Conservation (phyloP, 148 eudicot species). For the Rheum nobile region DNA sequence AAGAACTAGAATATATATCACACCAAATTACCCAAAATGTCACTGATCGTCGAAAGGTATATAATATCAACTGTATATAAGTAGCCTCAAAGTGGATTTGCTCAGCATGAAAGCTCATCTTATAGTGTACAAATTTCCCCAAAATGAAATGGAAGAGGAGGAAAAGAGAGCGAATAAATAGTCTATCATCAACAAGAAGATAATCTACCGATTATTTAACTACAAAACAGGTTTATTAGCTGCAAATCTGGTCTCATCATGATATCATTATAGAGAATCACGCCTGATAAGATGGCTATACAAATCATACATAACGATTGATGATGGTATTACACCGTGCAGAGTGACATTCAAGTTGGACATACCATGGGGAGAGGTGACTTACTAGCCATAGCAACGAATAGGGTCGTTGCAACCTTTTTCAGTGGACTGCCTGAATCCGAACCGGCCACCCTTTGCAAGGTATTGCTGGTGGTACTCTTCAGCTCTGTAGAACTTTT, state of each 20-base stretch:
- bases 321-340: background rate
- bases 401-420: conserved; percentile 13
- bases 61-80: too few species aligned
- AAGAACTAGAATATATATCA: too few species aligned
- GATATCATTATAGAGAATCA: background rate
- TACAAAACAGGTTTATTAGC: background rate
- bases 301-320: background rate
- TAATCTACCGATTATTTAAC: background rate
- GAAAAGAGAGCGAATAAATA: background rate
- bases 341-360: background rate
- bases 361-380: background rate
- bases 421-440: conserved; percentile 6
- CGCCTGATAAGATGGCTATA: background rate
- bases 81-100: too few species aligned
- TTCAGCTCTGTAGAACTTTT: conserved; percentile 9
- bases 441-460: conserved; percentile 9
- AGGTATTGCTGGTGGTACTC: conserved; percentile 12
- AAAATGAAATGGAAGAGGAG: background rate
- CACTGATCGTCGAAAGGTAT: too few species aligned
- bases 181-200: background rate
- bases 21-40: too few species aligned
- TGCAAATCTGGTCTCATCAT: background rate
- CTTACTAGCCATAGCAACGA: conserved; percentile 7
- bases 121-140: too few species aligned
- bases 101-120: too few species aligned